A percentile compares a stretch with the other conserved stretches of the same genome.
phyloP scores from a whole-genome alignment of 2,329 filamentous ascomycete species.

The Penicillium concentricum region DNA sequence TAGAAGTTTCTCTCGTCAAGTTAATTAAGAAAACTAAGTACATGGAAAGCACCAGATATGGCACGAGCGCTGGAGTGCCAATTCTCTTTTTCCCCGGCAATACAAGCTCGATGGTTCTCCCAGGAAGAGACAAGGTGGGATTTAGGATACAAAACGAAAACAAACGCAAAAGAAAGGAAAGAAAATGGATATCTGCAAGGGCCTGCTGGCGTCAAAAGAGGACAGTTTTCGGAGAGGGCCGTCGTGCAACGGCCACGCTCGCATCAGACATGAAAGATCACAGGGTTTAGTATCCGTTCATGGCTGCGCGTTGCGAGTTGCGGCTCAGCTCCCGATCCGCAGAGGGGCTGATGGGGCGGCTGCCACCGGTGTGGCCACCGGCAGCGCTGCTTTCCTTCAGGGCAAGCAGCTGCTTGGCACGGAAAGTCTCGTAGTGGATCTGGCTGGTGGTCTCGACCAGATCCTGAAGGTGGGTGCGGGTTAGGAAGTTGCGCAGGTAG shows the following conservation, averaged over 20 bases:
- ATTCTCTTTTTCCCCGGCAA: conserved; percentile 28
- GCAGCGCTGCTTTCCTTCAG: conserved; percentile 97
- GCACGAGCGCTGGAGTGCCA: conserved; percentile 28
- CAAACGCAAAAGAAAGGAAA: conserved; percentile 28
- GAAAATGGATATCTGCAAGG: conserved; percentile 42
- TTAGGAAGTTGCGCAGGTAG: conserved; percentile 96
- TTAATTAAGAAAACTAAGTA: conserved; percentile 39
- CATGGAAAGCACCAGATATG: conserved; percentile 31
- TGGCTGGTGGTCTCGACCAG: conserved; percentile 98
- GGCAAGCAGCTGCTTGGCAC: conserved; percentile 95
- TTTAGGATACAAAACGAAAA: conserved; percentile 21
- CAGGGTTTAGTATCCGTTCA: conserved; percentile 86
- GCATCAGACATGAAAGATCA: conserved; percentile 20
- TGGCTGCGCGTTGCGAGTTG: conserved; percentile 93
- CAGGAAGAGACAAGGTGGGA: conserved; percentile 16
- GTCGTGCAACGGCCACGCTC: conserved; percentile 18
- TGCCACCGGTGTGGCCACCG: conserved; percentile 64
- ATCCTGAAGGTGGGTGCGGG: conserved; percentile 96
- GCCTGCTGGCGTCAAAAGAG: conserved; percentile 33
- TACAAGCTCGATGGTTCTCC: conserved; percentile 17
- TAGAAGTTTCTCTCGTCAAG: conserved; percentile 27
- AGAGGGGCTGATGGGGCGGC: conserved; percentile 90
- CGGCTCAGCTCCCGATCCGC: conserved; percentile 95
- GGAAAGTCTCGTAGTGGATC: conserved; percentile 99
- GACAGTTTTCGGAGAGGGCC: conserved; percentile 26